Base-by-base conservation (phyloP, 1,284 basidiomycete species). In the Wallemia hederae region DNA sequence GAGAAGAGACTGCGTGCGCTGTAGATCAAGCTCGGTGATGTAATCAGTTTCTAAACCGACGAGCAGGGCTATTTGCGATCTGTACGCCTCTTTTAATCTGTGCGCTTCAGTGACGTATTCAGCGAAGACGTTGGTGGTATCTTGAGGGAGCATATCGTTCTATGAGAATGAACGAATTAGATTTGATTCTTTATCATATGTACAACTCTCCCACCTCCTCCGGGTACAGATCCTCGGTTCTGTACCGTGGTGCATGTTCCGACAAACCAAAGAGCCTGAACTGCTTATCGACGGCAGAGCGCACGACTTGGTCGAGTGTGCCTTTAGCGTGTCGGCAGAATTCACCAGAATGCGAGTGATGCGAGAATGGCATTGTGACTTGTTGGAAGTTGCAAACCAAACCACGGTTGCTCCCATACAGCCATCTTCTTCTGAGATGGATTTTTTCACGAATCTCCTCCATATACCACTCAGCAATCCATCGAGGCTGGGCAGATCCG, bases 311-410 rank as follows among this genome's bases (percentile, higher is more conserved):
- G 64, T 89, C 80, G 24, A 98, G 76, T 0, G 76, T 75, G 2
- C 83, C 82, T 1, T 71, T 69, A 7, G 89, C 92, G 70, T 98
- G 94, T 64, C 80, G 82, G 75, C 92, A 97, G 73, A 96, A 98
- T 68, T 94, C 82, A 28, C 92, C 92, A 5, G 90, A 96, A 69
- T 97, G 91, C 11, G 88, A 92, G 72, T 96, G 92, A 69, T 90
- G 88, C 66, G 82, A 86, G 69, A 83, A 76, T 64, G 85, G 85
- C 88, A 90, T 91, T n/a, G n/a, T n/a, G n/a, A n/a, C n/a, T n/a
- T n/a, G n/a, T n/a, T n/a, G n/a, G n/a, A n/a, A n/a, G n/a, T n/a
- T n/a, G n/a, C n/a, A n/a, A n/a, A n/a, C n/a, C n/a, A n/a, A n/a
- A n/a, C n/a, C n/a, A n/a, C n/a, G n/a, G n/a, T n/a, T n/a, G n/a